Conservation (phyloP, 176 grass and related monocot species). For the Ensete glaucum region DNA sequence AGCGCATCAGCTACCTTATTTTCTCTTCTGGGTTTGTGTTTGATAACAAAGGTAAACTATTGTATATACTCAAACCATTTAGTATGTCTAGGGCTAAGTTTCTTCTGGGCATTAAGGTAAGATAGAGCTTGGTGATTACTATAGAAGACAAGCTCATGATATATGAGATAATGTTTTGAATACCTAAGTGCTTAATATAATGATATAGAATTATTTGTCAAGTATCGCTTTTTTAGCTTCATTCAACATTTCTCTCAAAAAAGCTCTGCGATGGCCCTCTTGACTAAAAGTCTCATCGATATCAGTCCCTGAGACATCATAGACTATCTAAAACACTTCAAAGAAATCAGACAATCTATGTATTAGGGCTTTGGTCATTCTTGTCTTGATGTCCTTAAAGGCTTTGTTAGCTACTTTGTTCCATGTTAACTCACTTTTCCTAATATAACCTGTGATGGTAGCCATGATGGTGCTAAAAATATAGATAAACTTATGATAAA, state of each 20-base stretch:
- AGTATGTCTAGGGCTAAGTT: not conserved
- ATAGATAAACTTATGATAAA: not conserved
- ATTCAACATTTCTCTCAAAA: not conserved
- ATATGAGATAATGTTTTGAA: not conserved
- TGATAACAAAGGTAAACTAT: not conserved
- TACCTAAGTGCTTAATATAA: not conserved
- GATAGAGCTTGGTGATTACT: not conserved
- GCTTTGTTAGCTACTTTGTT: too few species aligned
- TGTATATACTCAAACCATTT: not conserved
- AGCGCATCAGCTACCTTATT: not conserved
- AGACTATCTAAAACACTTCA: not conserved
- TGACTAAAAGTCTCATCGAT: not conserved
- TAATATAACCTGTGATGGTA: not conserved
- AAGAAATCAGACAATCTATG: not conserved
- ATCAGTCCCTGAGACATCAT: not conserved
- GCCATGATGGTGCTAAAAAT: not conserved
- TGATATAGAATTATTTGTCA: not conserved
- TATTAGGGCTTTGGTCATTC: not conserved
- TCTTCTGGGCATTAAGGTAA: not conserved
- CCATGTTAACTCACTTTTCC: not conserved
- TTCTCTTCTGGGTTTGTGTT: not conserved
- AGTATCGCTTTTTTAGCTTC: too few species aligned
- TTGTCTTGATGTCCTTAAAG: not conserved
- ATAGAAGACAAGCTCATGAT: not conserved
- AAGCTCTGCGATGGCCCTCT: not conserved